phyloP scores from a whole-genome alignment of 306 rosid genomes.

The Sophora flavescens region DNA sequence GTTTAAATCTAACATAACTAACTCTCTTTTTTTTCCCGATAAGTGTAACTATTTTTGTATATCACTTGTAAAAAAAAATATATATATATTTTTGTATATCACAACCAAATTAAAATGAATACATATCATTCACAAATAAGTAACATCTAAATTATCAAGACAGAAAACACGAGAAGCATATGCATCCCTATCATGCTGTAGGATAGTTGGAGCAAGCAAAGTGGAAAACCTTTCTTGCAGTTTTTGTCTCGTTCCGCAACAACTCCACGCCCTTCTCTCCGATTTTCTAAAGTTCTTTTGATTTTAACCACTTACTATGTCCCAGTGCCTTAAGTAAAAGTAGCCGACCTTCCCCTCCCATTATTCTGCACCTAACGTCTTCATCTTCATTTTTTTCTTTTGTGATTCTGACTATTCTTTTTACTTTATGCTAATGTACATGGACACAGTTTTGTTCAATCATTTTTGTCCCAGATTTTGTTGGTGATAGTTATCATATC shows the following conservation, averaged over 20 bases:
- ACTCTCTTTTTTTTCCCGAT: too few relatives aligned
- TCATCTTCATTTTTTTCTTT: too few relatives aligned
- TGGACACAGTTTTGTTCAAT: not conserved
- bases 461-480: not conserved
- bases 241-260: not conserved
- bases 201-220: conserved; percentile 25
- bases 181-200: not conserved
- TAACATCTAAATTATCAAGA: not conserved
- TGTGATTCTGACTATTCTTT: too few relatives aligned
- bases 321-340: conserved; percentile 36
- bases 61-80: too few relatives aligned
- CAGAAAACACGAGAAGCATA: not conserved
- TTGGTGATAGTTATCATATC: not conserved
- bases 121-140: not conserved
- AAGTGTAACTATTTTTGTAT: too few relatives aligned
- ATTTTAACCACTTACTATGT: conserved; percentile 1
- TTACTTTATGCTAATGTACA: not conserved
- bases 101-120: too few relatives aligned
- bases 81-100: too few relatives aligned
- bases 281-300: not conserved
- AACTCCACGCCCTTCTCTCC: too few relatives aligned
- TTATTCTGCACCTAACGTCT: conserved; percentile 27
- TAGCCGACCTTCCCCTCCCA: not conserved
- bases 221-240: conserved; percentile 1
- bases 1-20: too few relatives aligned